A percentile compares a stretch with the other conserved stretches of the same genome.
Conservation (phyloP, 164 flowering plant genomes). For the Umbilicus rupestris region DNA sequence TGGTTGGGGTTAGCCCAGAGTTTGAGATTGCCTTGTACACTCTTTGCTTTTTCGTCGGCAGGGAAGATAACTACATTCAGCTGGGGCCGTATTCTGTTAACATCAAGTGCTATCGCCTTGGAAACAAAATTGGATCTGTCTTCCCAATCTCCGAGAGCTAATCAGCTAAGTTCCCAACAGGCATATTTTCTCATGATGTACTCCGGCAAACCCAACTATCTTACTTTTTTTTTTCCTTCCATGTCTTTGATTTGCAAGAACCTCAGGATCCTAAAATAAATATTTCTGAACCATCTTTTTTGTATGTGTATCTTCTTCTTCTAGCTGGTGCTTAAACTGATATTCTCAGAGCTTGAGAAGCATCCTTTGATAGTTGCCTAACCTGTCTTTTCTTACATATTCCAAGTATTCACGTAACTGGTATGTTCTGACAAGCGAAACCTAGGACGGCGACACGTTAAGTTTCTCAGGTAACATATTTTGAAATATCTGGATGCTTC, state of each 20-base stretch:
- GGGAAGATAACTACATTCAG: slow-evolving; percentile 68
- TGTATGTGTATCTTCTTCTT: too few species aligned
- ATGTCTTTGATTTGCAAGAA: background rate
- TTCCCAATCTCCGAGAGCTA: slow-evolving; percentile 67
- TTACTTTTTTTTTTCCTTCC: background rate
- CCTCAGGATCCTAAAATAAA: background rate
- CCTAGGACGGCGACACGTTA: too few species aligned
- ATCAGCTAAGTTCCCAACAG: background rate
- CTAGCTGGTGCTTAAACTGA: too few species aligned
- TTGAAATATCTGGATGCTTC: too few species aligned
- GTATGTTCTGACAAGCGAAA: too few species aligned
- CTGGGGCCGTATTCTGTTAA: slow-evolving; percentile 83
- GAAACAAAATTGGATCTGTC: slow-evolving; percentile 71
- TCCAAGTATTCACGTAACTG: too few species aligned
- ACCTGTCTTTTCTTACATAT: too few species aligned
- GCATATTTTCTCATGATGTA: background rate
- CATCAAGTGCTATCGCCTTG: slow-evolving; percentile 79
- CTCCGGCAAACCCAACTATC: background rate
- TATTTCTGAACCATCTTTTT: too few species aligned
- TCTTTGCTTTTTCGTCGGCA: slow-evolving; percentile 62
- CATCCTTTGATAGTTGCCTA: too few species aligned
- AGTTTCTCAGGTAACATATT: too few species aligned
- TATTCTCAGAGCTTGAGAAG: too few species aligned
- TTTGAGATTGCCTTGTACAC: slow-evolving; percentile 90
- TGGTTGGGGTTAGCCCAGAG: slow-evolving; percentile 94